Evolutionary conservation across 1,284 basidiomycete genomes (phyloP).

Genomic region (Sanghuangporus weigelae): DNA sequence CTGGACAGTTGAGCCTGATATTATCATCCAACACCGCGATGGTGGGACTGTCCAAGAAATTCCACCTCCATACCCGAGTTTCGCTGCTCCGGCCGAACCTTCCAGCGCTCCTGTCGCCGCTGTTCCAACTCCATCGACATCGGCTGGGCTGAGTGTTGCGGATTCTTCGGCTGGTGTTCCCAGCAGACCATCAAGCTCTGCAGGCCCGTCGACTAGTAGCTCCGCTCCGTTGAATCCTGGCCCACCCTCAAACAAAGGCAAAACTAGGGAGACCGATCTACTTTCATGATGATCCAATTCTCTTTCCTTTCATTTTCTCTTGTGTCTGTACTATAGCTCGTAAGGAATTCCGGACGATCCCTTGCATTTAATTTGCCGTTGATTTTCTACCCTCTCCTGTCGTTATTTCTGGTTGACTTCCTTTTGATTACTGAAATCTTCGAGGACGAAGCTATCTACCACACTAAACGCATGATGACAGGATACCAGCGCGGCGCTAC

Average conservation of each 20-base stretch:
- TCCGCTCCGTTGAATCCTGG: background rate
- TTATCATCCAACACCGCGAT: constrained; percentile 30
- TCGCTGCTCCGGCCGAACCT: constrained; percentile 22
- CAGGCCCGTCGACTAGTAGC: background rate
- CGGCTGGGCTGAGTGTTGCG: background rate
- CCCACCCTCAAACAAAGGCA: background rate
- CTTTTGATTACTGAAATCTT: too few species aligned
- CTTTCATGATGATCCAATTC: background rate
- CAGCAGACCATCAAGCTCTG: background rate
- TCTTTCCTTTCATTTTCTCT: background rate
- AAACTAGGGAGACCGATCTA: background rate
- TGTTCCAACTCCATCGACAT: background rate
- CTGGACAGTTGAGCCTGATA: constrained; percentile 23
- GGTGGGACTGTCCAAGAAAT: constrained; percentile 30
- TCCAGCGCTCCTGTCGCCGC: background rate
- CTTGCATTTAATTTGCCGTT: background rate
- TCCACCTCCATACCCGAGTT: constrained; percentile 28
- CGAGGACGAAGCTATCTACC: too few species aligned
- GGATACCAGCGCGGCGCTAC: too few species aligned
- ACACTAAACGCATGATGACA: too few species aligned
- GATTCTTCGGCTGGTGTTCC: background rate
- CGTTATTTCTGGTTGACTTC: too few species aligned
- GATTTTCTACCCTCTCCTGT: background rate
- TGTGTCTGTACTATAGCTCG: background rate
- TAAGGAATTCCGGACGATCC: too few species aligned